phyloP scores from a whole-genome alignment of 2,329 filamentous ascomycete genomes.

The Pseudogymnoascus sp. region DNA sequence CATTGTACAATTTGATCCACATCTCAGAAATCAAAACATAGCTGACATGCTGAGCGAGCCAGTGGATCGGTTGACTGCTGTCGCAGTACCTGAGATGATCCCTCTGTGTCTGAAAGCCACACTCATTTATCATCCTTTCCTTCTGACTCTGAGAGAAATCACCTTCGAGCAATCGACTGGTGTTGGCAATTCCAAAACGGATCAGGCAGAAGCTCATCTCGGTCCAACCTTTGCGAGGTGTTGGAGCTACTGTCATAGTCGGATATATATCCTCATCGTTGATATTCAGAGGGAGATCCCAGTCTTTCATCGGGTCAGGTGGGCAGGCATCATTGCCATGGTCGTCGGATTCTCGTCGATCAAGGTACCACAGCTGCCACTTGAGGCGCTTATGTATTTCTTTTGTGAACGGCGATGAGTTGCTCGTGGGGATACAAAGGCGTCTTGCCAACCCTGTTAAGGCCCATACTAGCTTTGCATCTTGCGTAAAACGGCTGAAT shows the following conservation, averaged over 20 bases:
- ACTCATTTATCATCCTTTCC: background rate
- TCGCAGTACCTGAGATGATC: background rate
- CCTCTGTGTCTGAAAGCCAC: background rate
- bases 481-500: conserved; percentile 43
- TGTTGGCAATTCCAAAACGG: conserved; percentile 29
- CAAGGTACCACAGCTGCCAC: conserved; percentile 50
- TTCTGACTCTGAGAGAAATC: background rate
- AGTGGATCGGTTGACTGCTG: background rate
- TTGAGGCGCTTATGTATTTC: conserved; percentile 52
- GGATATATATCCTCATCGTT: conserved; percentile 45
- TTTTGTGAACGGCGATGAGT: conserved; percentile 40
- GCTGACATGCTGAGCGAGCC: background rate
- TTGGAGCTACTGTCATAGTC: conserved; percentile 39
- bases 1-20: conserved; percentile 1
- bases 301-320: conserved; percentile 40
- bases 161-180: conserved; percentile 14
- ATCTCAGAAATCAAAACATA: background rate
- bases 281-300: conserved; percentile 46
- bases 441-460: conserved; percentile 51
- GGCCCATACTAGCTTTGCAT: conserved; percentile 51
- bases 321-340: conserved; percentile 46
- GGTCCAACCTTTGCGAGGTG: conserved; percentile 42
- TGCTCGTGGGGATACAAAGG: conserved; percentile 31
- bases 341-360: conserved; percentile 51
- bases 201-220: conserved; percentile 40